Evolutionary conservation across 129 eudicot species (phyloP).

Genomic region (Calendula officinalis): DNA sequence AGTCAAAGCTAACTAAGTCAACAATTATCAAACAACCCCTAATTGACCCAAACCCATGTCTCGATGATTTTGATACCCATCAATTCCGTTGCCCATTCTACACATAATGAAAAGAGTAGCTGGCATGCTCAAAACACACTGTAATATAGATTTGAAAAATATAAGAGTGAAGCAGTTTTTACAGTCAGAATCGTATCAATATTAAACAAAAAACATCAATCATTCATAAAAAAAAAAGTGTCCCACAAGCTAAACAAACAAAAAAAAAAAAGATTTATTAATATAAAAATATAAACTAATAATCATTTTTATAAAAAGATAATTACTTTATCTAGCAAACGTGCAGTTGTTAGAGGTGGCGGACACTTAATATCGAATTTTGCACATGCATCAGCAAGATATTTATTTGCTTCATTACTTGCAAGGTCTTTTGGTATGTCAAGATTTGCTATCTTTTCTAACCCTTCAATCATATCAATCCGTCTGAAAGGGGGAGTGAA

Average conservation of each 20-base stretch:
- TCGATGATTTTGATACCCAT: too few species aligned
- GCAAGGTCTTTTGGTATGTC: slow-evolving; percentile 86
- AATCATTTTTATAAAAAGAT: neutral
- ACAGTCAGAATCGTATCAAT: too few species aligned
- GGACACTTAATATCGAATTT: slow-evolving; percentile 80
- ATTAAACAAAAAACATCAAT: too few species aligned
- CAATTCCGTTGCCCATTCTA: too few species aligned
- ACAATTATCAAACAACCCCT: too few species aligned
- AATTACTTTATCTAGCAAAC: slow-evolving; percentile 81
- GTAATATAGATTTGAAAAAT: too few species aligned
- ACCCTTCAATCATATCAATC: slow-evolving; percentile 89
- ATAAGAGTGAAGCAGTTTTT: too few species aligned
- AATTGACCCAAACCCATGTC: too few species aligned
- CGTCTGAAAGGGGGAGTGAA: slow-evolving; percentile 96
- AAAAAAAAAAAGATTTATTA: neutral
- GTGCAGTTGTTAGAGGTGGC: slow-evolving; percentile 87
- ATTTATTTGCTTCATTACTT: slow-evolving; percentile 75
- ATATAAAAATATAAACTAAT: too few species aligned
- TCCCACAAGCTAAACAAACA: slow-evolving; percentile 9
- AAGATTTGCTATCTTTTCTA: slow-evolving; percentile 84
- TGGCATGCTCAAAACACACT: too few species aligned
- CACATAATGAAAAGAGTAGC: too few species aligned
- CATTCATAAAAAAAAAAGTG: neutral
- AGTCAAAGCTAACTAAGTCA: too few species aligned
- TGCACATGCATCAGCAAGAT: slow-evolving; percentile 70